phyloP scores from a whole-genome alignment of 345 rosid species.

The Tarenaya hassleriana region DNA sequence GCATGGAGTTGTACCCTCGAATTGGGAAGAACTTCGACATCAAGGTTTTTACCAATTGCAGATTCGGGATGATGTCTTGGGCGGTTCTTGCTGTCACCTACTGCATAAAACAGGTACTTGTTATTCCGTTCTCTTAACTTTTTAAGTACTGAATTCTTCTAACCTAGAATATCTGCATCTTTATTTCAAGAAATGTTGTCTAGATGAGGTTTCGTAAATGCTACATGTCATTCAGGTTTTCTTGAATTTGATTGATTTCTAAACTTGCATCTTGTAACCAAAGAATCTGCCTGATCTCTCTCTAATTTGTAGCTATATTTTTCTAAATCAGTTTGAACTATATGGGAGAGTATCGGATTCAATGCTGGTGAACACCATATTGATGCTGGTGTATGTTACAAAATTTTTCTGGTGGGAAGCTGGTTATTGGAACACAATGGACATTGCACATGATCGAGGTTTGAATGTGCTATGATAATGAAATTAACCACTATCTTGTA shows the following conservation, averaged over 20 bases:
- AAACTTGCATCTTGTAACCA: neutral
- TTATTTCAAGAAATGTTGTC: neutral
- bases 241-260: conserved; percentile 2
- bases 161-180: no score
- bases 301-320: conserved; percentile 17
- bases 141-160: neutral
- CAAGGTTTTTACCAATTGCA: conserved; percentile 95
- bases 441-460: conserved; percentile 99
- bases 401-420: conserved; percentile 99
- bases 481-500: neutral
- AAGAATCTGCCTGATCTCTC: conserved; percentile 4
- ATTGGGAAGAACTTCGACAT: conserved; percentile 94
- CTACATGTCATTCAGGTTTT: conserved; percentile 7
- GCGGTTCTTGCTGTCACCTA: conserved; percentile 98
- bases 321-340: conserved; percentile 61
- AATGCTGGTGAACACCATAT: conserved; percentile 83
- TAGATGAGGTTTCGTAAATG: conserved; percentile 4
- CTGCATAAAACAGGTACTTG: conserved; percentile 90
- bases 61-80: conserved; percentile 99
- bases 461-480: conserved; percentile 18
- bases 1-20: conserved; percentile 98
- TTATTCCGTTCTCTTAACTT: conserved; percentile 1
- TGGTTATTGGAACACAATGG: conserved; percentile 98
- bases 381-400: conserved; percentile 84
- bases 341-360: conserved; percentile 82